Conservation (phyloP, 1,139 yeast genomes). For the Yamadazyma membranifaciens region DNA sequence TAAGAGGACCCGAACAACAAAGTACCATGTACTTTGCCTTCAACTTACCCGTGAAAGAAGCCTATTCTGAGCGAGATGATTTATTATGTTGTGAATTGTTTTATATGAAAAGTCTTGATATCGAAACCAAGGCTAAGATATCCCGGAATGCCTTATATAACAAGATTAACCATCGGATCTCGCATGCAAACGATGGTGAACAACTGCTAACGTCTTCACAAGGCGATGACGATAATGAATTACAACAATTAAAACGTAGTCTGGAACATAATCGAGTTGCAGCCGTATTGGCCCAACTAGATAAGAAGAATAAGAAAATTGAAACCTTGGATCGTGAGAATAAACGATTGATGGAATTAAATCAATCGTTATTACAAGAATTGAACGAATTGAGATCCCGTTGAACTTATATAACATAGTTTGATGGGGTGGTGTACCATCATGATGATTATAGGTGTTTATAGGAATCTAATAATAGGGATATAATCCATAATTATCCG, state of each 20-base stretch:
- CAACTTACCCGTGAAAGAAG: conserved; percentile 17
- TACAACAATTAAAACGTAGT: conserved; percentile 3
- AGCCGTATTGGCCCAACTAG: conserved; percentile 24
- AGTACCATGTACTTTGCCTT: conserved; percentile 12
- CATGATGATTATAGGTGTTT: no score
- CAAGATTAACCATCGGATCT: conserved; percentile 1
- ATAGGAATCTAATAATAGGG: no score
- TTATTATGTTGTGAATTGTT: conserved; percentile 26
- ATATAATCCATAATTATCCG: no score
- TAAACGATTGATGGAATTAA: conserved; percentile 32
- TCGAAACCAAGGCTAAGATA: conserved; percentile 26
- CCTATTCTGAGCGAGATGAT: conserved; percentile 17
- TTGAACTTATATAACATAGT: conserved; percentile 4
- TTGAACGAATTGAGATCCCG: conserved; percentile 4
- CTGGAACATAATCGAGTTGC: conserved; percentile 20
- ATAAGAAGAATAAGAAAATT: conserved; percentile 23
- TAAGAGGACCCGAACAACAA: conserved; percentile 6
- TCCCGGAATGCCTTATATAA: conserved; percentile 21
- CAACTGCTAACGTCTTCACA: no score
- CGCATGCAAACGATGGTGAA: conserved; percentile 10
- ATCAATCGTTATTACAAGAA: conserved; percentile 27
- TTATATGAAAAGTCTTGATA: conserved; percentile 20
- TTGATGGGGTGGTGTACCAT: no score
- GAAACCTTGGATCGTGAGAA: conserved; percentile 29
- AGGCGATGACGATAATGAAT: not conserved